Evolutionary conservation across 2,329 filamentous ascomycete species (phyloP).

Genomic region (Fusarium proliferatum): DNA sequence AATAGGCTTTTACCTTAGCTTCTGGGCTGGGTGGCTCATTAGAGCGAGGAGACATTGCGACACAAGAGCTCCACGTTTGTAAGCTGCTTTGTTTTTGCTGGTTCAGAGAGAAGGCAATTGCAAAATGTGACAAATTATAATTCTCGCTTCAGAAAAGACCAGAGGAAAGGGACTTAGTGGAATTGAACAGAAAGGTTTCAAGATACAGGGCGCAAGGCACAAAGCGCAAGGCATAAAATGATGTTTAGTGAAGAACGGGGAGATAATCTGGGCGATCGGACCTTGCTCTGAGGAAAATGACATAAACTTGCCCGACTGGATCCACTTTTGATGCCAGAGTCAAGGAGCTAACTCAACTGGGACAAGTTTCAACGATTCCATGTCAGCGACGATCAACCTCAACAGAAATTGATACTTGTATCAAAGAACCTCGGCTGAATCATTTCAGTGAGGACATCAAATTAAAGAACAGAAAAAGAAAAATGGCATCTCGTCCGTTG

Average conservation of each 20-base stretch:
- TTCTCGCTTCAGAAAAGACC: fast-evolving
- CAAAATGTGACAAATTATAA: too few species aligned
- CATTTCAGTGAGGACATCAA: neutral
- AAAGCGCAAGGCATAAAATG: neutral
- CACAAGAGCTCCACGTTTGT: neutral
- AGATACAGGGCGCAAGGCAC: neutral
- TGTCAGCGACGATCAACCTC: neutral
- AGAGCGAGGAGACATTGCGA: neutral
- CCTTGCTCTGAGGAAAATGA: neutral
- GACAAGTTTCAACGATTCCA: neutral
- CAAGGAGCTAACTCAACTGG: neutral
- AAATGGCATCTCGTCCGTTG: neutral
- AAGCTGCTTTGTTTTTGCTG: neutral
- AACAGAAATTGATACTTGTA: neutral
- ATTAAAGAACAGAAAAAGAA: neutral
- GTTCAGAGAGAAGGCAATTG: neutral
- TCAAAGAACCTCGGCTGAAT: neutral
- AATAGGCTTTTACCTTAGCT: neutral
- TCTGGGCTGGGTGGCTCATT: neutral
- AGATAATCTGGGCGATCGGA: neutral
- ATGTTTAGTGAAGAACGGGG: neutral
- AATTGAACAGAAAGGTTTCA: neutral
- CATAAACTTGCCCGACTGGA: neutral
- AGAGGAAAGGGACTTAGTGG: fast-evolving
- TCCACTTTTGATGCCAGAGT: neutral